Evolutionary conservation across 139 green algal species (phyloP).

Genomic region (Gonium pectorale): DNA sequence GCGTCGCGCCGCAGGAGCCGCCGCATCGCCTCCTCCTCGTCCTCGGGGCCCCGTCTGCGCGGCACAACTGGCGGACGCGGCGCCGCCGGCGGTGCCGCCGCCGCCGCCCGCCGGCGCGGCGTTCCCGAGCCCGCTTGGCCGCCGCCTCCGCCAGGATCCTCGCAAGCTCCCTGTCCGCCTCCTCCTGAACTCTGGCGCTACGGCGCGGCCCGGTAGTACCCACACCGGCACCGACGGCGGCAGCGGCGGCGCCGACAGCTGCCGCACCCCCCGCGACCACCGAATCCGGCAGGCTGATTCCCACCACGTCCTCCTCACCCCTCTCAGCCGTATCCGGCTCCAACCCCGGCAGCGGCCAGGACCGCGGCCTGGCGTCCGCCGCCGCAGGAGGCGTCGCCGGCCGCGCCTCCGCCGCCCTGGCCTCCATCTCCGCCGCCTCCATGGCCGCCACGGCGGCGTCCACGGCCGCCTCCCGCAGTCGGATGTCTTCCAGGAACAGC

Average conservation of each 20-base stretch:
- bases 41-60: not conserved
- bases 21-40: not conserved
- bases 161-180: not conserved
- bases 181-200: not conserved
- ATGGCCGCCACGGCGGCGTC: not conserved
- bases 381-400: not conserved
- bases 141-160: not conserved
- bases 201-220: too few relatives aligned
- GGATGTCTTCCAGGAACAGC: not conserved
- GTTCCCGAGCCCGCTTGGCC: too few relatives aligned
- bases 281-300: not conserved
- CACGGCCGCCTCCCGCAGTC: not conserved
- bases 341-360: not conserved
- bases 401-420: not conserved
- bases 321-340: not conserved
- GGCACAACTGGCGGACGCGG: too few relatives aligned
- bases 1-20: not conserved
- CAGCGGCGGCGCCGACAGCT: not conserved
- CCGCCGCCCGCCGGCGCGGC: not conserved
- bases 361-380: not conserved
- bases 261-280: not conserved
- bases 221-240: too few relatives aligned
- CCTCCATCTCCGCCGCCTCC: not conserved
- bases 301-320: constrained; percentile 2
- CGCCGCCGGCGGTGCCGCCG: not conserved